Evolutionary conservation across 2,329 filamentous ascomycete genomes (phyloP), one percentile per base, ranked within the genome.

Genomic region (Pseudocercospora pini-densiflorae): DNA sequence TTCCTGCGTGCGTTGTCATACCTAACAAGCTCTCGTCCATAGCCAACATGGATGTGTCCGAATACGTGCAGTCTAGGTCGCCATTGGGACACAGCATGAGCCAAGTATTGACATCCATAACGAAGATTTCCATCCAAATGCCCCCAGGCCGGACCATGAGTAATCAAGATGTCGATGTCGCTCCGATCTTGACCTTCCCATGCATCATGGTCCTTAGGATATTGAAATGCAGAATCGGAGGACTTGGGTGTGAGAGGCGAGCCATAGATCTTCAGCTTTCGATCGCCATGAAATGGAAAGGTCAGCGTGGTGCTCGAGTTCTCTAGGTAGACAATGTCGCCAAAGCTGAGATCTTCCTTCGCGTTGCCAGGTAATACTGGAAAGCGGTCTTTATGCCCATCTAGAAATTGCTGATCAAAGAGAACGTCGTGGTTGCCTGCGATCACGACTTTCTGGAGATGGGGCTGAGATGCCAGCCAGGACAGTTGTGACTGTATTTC

Each of bases 201-300:
- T 5, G 59, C 77, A 53, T 82, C 71, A 5, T 66, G 51, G 14
- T 67, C 45, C 2, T 60, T 65, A 1, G 73, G 69, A 64, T 84
- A 82, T 68, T 83, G 81, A 62, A 84, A 84, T 0, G 80, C 78
- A 77, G 78, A 82, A 29, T 64, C 59, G 85, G 92, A 81, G 90
- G 89, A 43, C 89, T 85, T 24, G 81, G 79, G 61, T 87, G 87
- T 29, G 91, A 90, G 75, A 1, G 92, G 91, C 0, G 89, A 89
- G 7, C 94, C 93, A 79, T 92, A 96, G 66, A 97, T 81, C 58
- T 85, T 89, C 64, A 94, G 79, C 21, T 80, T 82, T 59, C 90
- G 85, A 5, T 83, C 83, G 71, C 62, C 61, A 68, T 45, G 40
- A 45, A 45, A 45, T 19, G 40, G 40, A 45, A 93, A 89, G 6